Evolutionary conservation across 2,329 filamentous ascomycete species (phyloP).

Genomic region (Colletotrichum coccodes): DNA sequence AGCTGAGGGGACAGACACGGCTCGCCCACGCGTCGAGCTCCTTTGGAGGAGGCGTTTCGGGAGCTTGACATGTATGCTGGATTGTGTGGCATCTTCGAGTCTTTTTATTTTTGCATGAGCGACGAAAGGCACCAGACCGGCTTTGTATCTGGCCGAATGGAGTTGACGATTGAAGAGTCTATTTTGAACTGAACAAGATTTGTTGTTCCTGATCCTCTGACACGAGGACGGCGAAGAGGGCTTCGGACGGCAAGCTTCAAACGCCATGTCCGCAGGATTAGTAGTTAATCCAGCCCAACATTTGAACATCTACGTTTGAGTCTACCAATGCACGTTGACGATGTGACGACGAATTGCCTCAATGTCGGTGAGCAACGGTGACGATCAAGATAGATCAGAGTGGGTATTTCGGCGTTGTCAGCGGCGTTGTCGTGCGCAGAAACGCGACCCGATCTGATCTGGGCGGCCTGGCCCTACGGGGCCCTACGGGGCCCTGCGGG

Average conservation of each 20-base stretch:
- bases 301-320: background rate
- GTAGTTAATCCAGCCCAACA: conserved; percentile 14
- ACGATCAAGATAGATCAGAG: background rate
- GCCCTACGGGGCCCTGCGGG: no score
- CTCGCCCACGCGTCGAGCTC: conserved; percentile 12
- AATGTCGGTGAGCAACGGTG: conserved; percentile 20
- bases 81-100: conserved; percentile 27
- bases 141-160: conserved; percentile 28
- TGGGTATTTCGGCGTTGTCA: background rate
- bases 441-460: background rate
- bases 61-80: conserved; percentile 27
- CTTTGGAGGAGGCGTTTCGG: conserved; percentile 30
- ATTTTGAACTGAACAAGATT: background rate
- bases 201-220: background rate
- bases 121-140: conserved; percentile 28
- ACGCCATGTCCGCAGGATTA: conserved; percentile 24
- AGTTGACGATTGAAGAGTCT: conserved; percentile 29
- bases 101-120: conserved; percentile 33
- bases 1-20: background rate
- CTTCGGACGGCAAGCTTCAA: conserved; percentile 21
- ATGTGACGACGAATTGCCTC: background rate
- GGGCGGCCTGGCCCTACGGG: background rate
- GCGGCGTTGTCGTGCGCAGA: background rate
- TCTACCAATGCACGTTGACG: background rate
- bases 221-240: background rate